A percentile compares a stretch with the other conserved stretches of the same genome.
These are phyloP conservation scores for Globisporangium parvum DNA, from an alignment of 352 stramenopile genomes.

Conservation along the genomic window DNA sequence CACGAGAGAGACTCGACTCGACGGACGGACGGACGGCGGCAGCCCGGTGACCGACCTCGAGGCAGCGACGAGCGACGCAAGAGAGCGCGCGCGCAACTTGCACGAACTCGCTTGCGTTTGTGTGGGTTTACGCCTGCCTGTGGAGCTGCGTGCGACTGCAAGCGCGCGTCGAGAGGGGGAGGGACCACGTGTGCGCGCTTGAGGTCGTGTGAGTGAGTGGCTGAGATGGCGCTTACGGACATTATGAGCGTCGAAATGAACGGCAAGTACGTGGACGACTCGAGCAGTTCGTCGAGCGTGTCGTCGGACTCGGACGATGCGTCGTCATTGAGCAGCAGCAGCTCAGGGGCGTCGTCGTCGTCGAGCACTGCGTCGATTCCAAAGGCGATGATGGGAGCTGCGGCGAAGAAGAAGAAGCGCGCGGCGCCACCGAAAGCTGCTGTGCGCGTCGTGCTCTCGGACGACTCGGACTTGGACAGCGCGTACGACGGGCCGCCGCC, in stretches of 20 bases:
- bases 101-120: too few species aligned
- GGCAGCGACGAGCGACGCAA: too few species aligned
- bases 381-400: background rate
- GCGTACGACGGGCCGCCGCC: constrained; percentile 18
- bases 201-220: background rate
- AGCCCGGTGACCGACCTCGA: too few species aligned
- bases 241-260: constrained; percentile 71
- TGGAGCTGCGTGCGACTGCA: too few species aligned
- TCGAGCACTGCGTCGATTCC: constrained; percentile 15
- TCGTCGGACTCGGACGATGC: constrained; percentile 62
- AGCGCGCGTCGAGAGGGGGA: too few species aligned
- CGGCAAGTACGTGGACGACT: constrained; percentile 68
- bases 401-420: constrained; percentile 6
- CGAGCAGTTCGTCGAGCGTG: constrained; percentile 69
- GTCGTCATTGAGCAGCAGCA: constrained; percentile 38
- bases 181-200: too few species aligned
- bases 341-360: constrained; percentile 33
- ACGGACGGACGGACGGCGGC: too few species aligned
- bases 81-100: too few species aligned
- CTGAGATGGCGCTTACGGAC: constrained; percentile 57
- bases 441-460: constrained; percentile 11
- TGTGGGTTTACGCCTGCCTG: too few species aligned
- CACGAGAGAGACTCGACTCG: too few species aligned
- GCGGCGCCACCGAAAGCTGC: constrained; percentile 4
- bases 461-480: constrained; percentile 24